Percentiles rank a stretch among this genome's conserved stretches.
Conservation (phyloP, 164 flowering plant species). For the Piper longum region DNA sequence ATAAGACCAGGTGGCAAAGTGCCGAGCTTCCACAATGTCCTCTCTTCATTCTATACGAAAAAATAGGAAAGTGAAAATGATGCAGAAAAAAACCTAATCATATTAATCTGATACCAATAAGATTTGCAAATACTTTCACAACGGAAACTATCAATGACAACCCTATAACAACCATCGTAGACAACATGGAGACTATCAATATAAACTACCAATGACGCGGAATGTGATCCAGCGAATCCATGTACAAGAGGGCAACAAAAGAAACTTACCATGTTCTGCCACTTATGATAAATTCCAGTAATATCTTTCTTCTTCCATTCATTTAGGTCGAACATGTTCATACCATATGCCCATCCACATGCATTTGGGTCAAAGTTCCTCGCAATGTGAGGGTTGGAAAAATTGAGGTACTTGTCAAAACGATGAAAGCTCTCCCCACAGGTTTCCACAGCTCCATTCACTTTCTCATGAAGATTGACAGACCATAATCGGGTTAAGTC, state of each 20-base stretch:
- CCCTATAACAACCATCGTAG: too few species aligned
- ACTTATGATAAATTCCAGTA: conserved; percentile 96
- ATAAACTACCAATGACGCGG: too few species aligned
- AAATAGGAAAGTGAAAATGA: not conserved
- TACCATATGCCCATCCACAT: conserved; percentile 99
- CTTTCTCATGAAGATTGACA: conserved; percentile 89
- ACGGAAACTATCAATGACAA: too few species aligned
- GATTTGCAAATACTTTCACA: too few species aligned
- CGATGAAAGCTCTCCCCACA: conserved; percentile 98
- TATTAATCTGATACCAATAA: not conserved
- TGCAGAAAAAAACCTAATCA: too few species aligned
- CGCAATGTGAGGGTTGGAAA: conserved; percentile 83
- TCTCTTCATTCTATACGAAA: conserved; percentile 64
- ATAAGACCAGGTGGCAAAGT: conserved; percentile 94
- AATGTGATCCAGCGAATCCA: not conserved
- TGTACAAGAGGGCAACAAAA: not conserved
- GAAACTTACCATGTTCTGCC: conserved; percentile 88
- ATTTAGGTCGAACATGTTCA: conserved; percentile 88
- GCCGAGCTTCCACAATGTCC: conserved; percentile 94
- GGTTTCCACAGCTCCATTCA: conserved; percentile 97
- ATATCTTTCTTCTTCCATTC: conserved; percentile 96
- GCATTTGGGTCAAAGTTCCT: conserved; percentile 87
- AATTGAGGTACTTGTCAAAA: conserved; percentile 92
- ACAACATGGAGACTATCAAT: too few species aligned
- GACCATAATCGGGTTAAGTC: conserved; percentile 84